A percentile compares a stretch with the other conserved stretches of the same genome.
Conservation (phyloP, 768 basidiomycete species). For the Heimioporus sp. region DNA sequence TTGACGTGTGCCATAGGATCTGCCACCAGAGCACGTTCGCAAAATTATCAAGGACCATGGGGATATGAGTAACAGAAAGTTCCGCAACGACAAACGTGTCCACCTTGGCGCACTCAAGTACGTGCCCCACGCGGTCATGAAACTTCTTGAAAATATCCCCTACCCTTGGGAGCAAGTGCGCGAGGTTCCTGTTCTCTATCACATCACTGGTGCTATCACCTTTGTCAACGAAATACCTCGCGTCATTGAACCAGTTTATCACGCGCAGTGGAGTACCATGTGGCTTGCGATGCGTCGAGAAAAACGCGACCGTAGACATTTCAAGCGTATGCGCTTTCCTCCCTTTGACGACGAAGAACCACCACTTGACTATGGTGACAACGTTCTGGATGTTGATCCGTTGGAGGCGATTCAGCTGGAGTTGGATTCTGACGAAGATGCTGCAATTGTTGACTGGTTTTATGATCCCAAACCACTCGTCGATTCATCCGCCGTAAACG, state of each 20-base stretch:
- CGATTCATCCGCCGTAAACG: constrained; percentile 89
- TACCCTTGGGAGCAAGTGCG: constrained; percentile 99
- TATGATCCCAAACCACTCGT: constrained; percentile 95
- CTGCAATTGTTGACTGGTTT: constrained; percentile 94
- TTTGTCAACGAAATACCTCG: constrained; percentile 99
- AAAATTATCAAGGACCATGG: constrained; percentile 99
- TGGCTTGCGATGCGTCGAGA: constrained; percentile 99
- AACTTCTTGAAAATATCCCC: constrained; percentile 97
- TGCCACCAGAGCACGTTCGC: constrained; percentile 96
- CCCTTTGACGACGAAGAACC: constrained; percentile 99
- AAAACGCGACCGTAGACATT: constrained; percentile 97
- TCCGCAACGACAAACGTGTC: constrained; percentile 98
- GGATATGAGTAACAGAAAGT: constrained; percentile 99
- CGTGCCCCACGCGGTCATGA: constrained; percentile 99
- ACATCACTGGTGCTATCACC: constrained; percentile 98
- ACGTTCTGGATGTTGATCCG: constrained; percentile 96
- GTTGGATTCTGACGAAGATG: constrained; percentile 88
- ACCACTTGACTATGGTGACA: constrained; percentile 98
- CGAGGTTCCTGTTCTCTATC: constrained; percentile 97
- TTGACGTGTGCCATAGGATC: constrained; percentile 52
- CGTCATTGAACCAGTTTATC: constrained; percentile 95
- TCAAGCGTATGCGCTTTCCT: constrained; percentile 99
- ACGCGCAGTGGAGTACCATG: constrained; percentile 99
- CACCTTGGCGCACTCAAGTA: constrained; percentile 98
- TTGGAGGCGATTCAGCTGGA: constrained; percentile 97